Evolutionary conservation across 2,329 filamentous ascomycete species (phyloP).

Genomic region (Colletotrichum sp.): DNA sequence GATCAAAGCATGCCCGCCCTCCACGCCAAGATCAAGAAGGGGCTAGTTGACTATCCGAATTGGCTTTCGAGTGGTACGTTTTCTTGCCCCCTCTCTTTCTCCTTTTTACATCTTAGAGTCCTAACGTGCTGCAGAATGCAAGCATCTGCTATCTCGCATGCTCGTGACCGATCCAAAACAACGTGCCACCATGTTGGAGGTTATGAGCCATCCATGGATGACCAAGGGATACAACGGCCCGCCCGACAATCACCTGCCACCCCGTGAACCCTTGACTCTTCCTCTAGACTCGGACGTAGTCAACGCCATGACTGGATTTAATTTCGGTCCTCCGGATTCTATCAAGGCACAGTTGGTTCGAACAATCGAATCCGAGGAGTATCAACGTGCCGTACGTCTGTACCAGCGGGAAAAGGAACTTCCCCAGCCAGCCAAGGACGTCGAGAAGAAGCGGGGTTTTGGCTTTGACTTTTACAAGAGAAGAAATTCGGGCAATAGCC

Average conservation of each 20-base stretch:
- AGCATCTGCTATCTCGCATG: slow-evolving; percentile 91
- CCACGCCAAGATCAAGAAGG: slow-evolving; percentile 99
- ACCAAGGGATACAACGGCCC: slow-evolving; percentile 86
- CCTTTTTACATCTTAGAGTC: background rate
- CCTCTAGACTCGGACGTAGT: slow-evolving; percentile 86
- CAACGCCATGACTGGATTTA: slow-evolving; percentile 96
- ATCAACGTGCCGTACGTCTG: slow-evolving; percentile 81
- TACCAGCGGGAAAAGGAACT: slow-evolving; percentile 71
- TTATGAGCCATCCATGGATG: slow-evolving; percentile 96
- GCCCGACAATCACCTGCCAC: slow-evolving; percentile 87
- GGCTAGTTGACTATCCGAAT: slow-evolving; percentile 90
- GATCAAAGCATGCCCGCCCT: slow-evolving; percentile 99
- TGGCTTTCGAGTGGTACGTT: slow-evolving; percentile 86
- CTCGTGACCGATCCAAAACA: slow-evolving; percentile 91
- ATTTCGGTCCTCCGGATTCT: slow-evolving; percentile 86
- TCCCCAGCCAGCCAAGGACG: slow-evolving; percentile 61
- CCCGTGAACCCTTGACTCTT: slow-evolving; percentile 82
- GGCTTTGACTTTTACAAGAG: slow-evolving; percentile 97
- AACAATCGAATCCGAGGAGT: slow-evolving; percentile 92
- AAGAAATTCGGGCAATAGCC: slow-evolving; percentile 85
- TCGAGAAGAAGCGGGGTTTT: slow-evolving; percentile 87
- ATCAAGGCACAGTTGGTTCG: slow-evolving; percentile 84
- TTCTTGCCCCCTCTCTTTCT: background rate
- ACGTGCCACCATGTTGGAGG: slow-evolving; percentile 85
- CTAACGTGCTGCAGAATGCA: slow-evolving; percentile 75